Percentiles rank a stretch among this genome's conserved stretches.
These are phyloP conservation scores for Neonothopanus nambi DNA, from an alignment of 1,284 basidiomycete species.

Conservation along the genomic window DNA sequence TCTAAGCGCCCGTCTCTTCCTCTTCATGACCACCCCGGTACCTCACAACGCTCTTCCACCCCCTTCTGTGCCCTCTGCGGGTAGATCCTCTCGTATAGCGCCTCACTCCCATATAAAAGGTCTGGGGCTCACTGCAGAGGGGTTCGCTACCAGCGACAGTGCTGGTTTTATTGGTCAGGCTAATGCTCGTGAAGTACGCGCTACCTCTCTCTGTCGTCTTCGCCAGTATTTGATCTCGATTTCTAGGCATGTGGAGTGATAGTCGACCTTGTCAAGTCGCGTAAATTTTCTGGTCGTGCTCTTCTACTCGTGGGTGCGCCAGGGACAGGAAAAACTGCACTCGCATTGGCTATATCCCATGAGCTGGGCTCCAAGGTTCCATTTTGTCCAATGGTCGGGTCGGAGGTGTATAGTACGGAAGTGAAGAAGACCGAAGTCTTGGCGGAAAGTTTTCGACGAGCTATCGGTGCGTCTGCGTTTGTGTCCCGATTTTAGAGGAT, in stretches of 20 bases:
- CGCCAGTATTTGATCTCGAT: conserved; percentile 10
- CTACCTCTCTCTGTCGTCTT: conserved; percentile 3
- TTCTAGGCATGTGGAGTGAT: conserved; percentile 85
- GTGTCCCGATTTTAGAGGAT: too few relatives aligned
- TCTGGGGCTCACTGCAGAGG: conserved; percentile 87
- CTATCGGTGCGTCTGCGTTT: conserved; percentile 56
- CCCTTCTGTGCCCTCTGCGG: conserved; percentile 44
- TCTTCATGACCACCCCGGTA: too few relatives aligned
- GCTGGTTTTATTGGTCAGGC: conserved; percentile 93
- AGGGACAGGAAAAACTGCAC: conserved; percentile 93
- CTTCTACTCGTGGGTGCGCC: conserved; percentile 88
- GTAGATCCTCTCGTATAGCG: conserved; percentile 80
- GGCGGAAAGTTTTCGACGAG: conserved; percentile 93
- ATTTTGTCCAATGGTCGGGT: conserved; percentile 98
- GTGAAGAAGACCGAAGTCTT: conserved; percentile 99
- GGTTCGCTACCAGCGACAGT: conserved; percentile 69
- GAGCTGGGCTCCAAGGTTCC: conserved; percentile 95
- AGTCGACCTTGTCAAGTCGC: conserved; percentile 87
- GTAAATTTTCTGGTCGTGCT: conserved; percentile 89
- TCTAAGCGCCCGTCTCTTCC: too few relatives aligned
- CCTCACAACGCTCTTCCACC: conserved; percentile 74
- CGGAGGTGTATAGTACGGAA: conserved; percentile 95
- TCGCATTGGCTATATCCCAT: conserved; percentile 92
- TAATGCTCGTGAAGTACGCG: conserved; percentile 84
- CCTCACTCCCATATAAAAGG: conserved; percentile 96